These are phyloP conservation scores for Rhodamnia rubescens DNA, from an alignment of 345 rosid species.

Conservation along the genomic window DNA sequence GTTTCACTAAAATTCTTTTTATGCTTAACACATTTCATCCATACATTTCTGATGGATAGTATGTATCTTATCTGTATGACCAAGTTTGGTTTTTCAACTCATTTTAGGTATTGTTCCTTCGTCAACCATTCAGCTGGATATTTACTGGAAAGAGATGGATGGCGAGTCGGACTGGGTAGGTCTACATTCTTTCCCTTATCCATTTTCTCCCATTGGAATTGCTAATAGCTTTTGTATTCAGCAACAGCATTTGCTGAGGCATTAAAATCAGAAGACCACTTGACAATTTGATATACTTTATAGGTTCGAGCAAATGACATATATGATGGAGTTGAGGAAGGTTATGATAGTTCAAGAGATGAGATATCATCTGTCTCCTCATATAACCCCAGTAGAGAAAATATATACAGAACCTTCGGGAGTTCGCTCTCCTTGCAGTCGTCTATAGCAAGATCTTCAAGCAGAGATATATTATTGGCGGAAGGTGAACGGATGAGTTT, in stretches of 20 bases:
- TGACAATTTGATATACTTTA: slow-evolving; percentile 1
- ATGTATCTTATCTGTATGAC: neutral
- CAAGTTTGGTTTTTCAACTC: slow-evolving; percentile 2
- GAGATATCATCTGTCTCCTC: slow-evolving; percentile 86
- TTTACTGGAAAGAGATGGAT: slow-evolving; percentile 87
- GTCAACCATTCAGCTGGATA: slow-evolving; percentile 54
- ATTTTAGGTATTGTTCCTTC: slow-evolving; percentile 72
- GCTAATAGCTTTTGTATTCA: neutral
- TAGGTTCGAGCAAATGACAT: slow-evolving; percentile 72
- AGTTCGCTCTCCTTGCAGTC: slow-evolving; percentile 73
- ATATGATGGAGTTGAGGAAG: slow-evolving; percentile 66
- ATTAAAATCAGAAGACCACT: neutral
- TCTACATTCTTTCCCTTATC: neutral
- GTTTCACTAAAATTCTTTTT: neutral
- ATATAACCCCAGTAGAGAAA: slow-evolving; percentile 54
- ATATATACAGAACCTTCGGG: slow-evolving; percentile 49
- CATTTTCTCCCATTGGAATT: neutral
- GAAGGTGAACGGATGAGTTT: slow-evolving; percentile 49
- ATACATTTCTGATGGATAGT: neutral
- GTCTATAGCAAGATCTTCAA: slow-evolving; percentile 53
- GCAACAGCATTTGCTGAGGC: neutral
- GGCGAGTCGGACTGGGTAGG: slow-evolving; percentile 98
- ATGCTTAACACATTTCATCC: neutral
- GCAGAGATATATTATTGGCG: slow-evolving; percentile 34
- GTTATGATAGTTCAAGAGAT: slow-evolving; percentile 87